Conservation (phyloP, 805 yeast genomes). For the Sungouiella blattae region DNA sequence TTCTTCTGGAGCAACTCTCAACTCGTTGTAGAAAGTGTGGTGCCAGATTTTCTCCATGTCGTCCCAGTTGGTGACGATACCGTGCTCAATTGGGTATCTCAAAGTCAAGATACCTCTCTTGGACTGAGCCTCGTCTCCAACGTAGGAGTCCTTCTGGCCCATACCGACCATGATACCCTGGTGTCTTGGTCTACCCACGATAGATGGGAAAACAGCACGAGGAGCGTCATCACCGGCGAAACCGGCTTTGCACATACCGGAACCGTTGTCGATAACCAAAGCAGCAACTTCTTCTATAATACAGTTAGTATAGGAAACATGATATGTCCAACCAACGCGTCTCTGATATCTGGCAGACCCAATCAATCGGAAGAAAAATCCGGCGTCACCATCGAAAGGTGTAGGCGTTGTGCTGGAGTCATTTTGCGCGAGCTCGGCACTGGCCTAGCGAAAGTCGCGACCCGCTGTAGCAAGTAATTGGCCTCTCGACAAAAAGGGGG, state of each 20-base stretch:
- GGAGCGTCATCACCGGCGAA: slow-evolving; percentile 99
- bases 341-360: no score
- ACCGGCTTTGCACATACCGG: slow-evolving; percentile 99
- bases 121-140: slow-evolving; percentile 99
- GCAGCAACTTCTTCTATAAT: slow-evolving; percentile 47
- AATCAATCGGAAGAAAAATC: no score
- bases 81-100: slow-evolving; percentile 99
- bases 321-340: no score
- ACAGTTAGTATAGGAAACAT: slow-evolving; percentile 18
- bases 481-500: slow-evolving; percentile 1
- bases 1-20: slow-evolving; percentile 99
- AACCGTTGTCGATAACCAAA: slow-evolving; percentile 97
- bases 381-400: no score
- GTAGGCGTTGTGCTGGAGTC: background rate
- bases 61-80: slow-evolving; percentile 99
- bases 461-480: no score
- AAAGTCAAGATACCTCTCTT: slow-evolving; percentile 99
- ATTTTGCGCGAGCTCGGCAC: no score
- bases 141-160: slow-evolving; percentile 99
- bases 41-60: slow-evolving; percentile 99
- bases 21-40: slow-evolving; percentile 99
- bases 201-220: slow-evolving; percentile 99
- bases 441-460: no score
- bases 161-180: slow-evolving; percentile 99
- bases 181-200: slow-evolving; percentile 99